Conservation (phyloP, 495 filamentous ascomycete genomes). For the Chaetomidium leptoderma region DNA sequence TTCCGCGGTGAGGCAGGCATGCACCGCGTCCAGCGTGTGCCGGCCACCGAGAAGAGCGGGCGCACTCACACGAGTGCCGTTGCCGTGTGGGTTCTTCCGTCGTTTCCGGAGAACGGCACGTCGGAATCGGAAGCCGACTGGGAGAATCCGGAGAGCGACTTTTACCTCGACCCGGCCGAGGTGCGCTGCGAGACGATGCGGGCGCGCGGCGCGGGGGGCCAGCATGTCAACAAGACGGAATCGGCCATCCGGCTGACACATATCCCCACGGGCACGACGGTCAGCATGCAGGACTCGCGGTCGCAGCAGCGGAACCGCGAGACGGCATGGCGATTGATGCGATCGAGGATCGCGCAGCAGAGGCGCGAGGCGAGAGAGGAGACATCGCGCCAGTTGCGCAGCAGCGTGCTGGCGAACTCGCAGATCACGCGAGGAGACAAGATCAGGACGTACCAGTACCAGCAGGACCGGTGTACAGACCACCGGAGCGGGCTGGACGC, state of each 20-base stretch:
- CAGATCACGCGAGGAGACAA: constrained; percentile 89
- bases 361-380: constrained; percentile 82
- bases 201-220: constrained; percentile 84
- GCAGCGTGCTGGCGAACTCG: constrained; percentile 71
- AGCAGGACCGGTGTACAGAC: constrained; percentile 89
- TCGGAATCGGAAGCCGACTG: constrained; percentile 52
- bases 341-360: constrained; percentile 75
- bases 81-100: constrained; percentile 84
- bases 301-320: constrained; percentile 87
- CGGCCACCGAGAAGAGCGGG: constrained; percentile 82
- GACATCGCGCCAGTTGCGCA: constrained; percentile 63
- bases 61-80: constrained; percentile 91
- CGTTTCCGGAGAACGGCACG: constrained; percentile 59
- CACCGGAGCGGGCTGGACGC: constrained; percentile 80
- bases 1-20: constrained; percentile 88
- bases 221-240: constrained; percentile 98
- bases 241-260: constrained; percentile 92
- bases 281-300: constrained; percentile 86
- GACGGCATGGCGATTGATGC: constrained; percentile 78
- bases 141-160: constrained; percentile 82
- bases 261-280: constrained; percentile 76
- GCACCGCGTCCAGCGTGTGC: constrained; percentile 89
- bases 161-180: constrained; percentile 81
- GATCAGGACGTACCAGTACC: constrained; percentile 91
- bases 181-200: constrained; percentile 88